These are phyloP conservation scores for Solanum okadae DNA, from an alignment of 257 asterid species.

Conservation along the genomic window DNA sequence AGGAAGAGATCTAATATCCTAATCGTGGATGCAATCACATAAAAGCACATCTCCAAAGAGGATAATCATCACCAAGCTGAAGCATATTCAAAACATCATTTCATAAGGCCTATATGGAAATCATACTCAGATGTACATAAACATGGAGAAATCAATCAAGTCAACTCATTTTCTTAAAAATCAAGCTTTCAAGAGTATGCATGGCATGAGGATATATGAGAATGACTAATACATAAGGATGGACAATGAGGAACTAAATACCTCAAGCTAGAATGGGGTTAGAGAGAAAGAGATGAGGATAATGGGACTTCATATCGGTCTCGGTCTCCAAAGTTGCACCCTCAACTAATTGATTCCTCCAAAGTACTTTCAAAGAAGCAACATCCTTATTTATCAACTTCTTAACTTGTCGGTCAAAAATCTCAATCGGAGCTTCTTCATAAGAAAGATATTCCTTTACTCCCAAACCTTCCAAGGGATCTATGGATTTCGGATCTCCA, in stretches of 20 bases:
- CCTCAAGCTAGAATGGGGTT: not conserved
- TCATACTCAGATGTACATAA: not conserved
- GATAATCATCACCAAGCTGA: not conserved
- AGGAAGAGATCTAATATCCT: not conserved
- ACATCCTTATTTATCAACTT: not conserved
- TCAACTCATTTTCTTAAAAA: not conserved
- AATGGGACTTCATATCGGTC: not conserved
- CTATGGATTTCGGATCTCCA: too few species aligned
- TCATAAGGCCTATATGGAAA: not conserved
- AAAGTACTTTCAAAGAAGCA: not conserved
- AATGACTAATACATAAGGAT: not conserved
- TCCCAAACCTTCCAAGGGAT: not conserved
- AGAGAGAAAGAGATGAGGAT: not conserved
- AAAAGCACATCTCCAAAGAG: not conserved
- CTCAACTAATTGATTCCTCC: not conserved
- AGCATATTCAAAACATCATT: not conserved
- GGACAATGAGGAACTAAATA: not conserved
- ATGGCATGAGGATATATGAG: not conserved
- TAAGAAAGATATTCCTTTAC: not conserved
- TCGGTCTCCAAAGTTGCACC: not conserved
- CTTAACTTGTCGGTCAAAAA: not conserved
- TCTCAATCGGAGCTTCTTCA: not conserved
- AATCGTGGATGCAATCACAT: not conserved
- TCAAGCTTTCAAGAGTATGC: not conserved
- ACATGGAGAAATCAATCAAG: not conserved